Evolutionary conservation across 306 rosid species (phyloP).

Genomic region (Rosa multiflora): DNA sequence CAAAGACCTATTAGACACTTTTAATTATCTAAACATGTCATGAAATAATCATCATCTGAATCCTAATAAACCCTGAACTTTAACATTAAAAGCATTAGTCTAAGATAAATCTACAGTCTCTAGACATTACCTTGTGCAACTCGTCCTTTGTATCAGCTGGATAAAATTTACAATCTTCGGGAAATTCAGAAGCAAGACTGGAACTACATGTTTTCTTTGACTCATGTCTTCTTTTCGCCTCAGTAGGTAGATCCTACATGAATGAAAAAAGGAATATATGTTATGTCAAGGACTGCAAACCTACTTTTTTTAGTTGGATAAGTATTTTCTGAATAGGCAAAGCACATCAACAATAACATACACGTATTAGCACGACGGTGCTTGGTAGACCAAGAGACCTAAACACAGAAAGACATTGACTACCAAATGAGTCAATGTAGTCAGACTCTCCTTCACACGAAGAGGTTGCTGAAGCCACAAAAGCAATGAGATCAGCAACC

Average conservation of each 20-base stretch:
- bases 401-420: constrained; percentile 87
- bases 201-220: constrained; percentile 66
- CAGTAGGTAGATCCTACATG: constrained; percentile 72
- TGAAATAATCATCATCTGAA: constrained; percentile 7
- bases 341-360: constrained; percentile 43
- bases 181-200: constrained; percentile 75
- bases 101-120: background rate
- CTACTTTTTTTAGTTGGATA: background rate
- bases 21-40: constrained; percentile 6
- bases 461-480: constrained; percentile 69
- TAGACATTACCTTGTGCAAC: constrained; percentile 70
- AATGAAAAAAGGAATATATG: constrained; percentile 13
- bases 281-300: constrained; percentile 8
- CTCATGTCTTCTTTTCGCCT: constrained; percentile 67
- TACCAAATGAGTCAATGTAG: constrained; percentile 85
- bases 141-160: constrained; percentile 89
- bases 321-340: constrained; percentile 2
- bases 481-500: constrained; percentile 93
- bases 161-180: constrained; percentile 83
- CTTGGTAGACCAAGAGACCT: constrained; percentile 93
- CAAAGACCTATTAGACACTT: background rate
- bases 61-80: constrained; percentile 4
- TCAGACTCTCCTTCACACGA: constrained; percentile 48
- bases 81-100: background rate
- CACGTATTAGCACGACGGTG: constrained; percentile 80